phyloP scores from a whole-genome alignment of 164 flowering plant species.

The Stephania cephalantha region DNA sequence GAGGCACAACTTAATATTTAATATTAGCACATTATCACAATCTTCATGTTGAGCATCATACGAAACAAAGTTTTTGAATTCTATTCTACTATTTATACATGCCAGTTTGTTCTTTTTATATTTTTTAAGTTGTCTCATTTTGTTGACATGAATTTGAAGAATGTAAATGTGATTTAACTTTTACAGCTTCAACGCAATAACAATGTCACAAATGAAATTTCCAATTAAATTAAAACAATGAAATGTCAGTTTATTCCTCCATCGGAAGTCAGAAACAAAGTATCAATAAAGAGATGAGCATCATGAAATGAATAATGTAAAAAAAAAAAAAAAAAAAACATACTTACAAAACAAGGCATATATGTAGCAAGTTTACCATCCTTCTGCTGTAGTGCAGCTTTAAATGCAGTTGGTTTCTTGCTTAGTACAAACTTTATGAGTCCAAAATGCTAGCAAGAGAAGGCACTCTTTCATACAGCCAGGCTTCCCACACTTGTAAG shows the following conservation, averaged over 20 bases:
- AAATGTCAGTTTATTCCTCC: background rate
- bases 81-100: too few relatives aligned
- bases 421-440: slow-evolving; percentile 81
- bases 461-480: slow-evolving; percentile 90
- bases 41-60: too few relatives aligned
- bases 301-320: background rate
- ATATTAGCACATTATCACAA: too few relatives aligned
- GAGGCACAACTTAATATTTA: too few relatives aligned
- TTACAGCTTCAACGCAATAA: background rate
- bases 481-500: slow-evolving; percentile 83
- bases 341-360: slow-evolving; percentile 84
- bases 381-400: slow-evolving; percentile 86
- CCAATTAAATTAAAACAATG: background rate
- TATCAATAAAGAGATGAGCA: background rate
- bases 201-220: background rate
- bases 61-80: too few relatives aligned
- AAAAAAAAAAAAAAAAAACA: background rate
- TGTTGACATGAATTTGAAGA: too few relatives aligned
- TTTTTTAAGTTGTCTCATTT: too few relatives aligned
- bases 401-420: slow-evolving; percentile 85
- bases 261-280: background rate
- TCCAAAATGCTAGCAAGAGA: slow-evolving; percentile 85
- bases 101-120: too few relatives aligned
- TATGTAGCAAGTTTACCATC: slow-evolving; percentile 98
- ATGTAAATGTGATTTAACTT: too few relatives aligned